Conservation (phyloP, 805 yeast genomes). For the Metschnikowia noctiluminum region DNA sequence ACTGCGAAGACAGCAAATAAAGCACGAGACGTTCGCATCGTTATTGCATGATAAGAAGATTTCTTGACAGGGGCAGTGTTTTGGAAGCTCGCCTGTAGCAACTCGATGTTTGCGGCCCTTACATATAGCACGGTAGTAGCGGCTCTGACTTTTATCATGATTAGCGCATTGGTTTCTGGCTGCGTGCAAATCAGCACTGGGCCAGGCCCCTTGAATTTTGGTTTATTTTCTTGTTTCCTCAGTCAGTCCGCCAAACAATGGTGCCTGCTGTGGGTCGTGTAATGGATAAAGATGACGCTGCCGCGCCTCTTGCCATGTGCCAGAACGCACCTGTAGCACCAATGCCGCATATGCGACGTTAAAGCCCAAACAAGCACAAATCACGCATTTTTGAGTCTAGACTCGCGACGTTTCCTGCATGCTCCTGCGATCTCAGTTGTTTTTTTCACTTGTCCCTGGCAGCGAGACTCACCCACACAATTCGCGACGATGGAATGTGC, state of each 20-base stretch:
- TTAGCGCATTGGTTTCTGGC: too few species aligned
- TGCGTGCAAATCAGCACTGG: too few species aligned
- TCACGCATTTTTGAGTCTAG: slow-evolving; percentile 6
- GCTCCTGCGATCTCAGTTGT: background rate
- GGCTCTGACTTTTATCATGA: too few species aligned
- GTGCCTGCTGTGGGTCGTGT: background rate
- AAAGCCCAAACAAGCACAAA: slow-evolving; percentile 9
- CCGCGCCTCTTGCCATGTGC: background rate
- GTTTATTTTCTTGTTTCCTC: too few species aligned
- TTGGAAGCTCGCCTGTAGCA: background rate
- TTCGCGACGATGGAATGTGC: background rate
- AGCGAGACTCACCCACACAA: background rate
- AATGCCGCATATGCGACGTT: slow-evolving; percentile 4
- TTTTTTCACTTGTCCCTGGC: background rate
- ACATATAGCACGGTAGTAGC: too few species aligned
- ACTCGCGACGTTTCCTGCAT: slow-evolving; percentile 4
- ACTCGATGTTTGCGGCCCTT: background rate
- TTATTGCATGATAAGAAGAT: background rate
- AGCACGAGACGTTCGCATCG: slow-evolving; percentile 1
- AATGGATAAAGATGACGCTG: background rate
- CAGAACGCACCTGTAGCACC: background rate
- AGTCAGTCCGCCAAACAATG: too few species aligned
- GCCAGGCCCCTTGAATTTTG: too few species aligned
- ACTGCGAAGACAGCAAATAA: slow-evolving; percentile 2
- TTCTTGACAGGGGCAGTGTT: background rate